Percentiles rank a stretch among this genome's conserved stretches.
These are phyloP conservation scores for Dioscorea dumetorum DNA, from an alignment of 106 monocot genomes.

Conservation along the genomic window DNA sequence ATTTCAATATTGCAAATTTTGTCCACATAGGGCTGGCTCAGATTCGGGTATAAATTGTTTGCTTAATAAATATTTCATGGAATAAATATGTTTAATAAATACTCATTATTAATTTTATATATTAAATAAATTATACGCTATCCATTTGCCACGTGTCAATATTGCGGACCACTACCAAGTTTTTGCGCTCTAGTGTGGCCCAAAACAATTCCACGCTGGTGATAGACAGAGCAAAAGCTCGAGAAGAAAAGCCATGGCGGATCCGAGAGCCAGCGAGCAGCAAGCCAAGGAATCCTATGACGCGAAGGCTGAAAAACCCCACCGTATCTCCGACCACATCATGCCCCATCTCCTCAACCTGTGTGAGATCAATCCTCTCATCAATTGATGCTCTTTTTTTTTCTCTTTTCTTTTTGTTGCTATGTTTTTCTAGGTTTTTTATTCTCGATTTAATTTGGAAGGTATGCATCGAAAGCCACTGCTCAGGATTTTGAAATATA, in stretches of 20 bases:
- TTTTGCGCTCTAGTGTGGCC: background rate
- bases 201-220: background rate
- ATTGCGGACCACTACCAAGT: background rate
- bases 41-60: too few species aligned
- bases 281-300: constrained; percentile 11
- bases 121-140: too few species aligned
- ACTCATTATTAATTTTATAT: too few species aligned
- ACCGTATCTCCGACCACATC: constrained; percentile 13
- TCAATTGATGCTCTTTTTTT: background rate
- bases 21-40: too few species aligned
- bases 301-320: background rate
- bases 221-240: background rate
- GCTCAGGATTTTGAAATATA: constrained; percentile 75
- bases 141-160: background rate
- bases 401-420: background rate
- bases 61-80: too few species aligned
- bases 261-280: constrained; percentile 6
- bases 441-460: constrained; percentile 1
- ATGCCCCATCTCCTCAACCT: constrained; percentile 47
- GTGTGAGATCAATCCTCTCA: constrained; percentile 4
- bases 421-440: too few species aligned
- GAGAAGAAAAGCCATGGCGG: background rate
- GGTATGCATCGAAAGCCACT: constrained; percentile 55
- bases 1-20: too few species aligned
- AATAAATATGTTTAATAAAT: too few species aligned